These are phyloP conservation scores for Celoporthe dispersa DNA, from an alignment of 2,329 filamentous ascomycete genomes.

Conservation along the genomic window DNA sequence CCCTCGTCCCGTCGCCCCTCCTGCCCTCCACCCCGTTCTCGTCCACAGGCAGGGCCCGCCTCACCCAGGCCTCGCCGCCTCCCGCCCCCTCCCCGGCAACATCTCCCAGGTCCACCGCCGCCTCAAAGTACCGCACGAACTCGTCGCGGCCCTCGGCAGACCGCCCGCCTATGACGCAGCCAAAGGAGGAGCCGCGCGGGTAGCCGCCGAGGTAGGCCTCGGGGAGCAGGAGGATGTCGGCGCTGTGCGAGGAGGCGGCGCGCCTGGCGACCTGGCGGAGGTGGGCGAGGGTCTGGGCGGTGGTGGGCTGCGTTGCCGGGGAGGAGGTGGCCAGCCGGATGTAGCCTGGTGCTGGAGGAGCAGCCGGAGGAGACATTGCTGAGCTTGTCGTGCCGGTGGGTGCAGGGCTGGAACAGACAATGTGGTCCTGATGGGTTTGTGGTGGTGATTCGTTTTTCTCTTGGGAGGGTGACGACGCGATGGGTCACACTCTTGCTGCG, in stretches of 20 bases:
- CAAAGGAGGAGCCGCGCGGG: conserved; percentile 80
- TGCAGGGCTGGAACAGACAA: too few relatives aligned
- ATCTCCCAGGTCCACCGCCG: conserved; percentile 83
- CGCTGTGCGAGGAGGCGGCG: conserved; percentile 56
- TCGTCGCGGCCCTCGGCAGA: conserved; percentile 75
- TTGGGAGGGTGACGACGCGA: too few relatives aligned
- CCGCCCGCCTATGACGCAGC: conserved; percentile 73
- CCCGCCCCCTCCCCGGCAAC: conserved; percentile 65
- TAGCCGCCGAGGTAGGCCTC: conserved; percentile 94
- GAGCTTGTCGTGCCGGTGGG: too few relatives aligned
- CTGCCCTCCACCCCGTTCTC: conserved; percentile 41
- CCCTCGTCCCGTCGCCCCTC: conserved; percentile 67
- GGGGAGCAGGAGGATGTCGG: conserved; percentile 82
- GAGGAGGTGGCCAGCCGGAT: conserved; percentile 62
- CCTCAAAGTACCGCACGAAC: conserved; percentile 78
- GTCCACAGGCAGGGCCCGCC: conserved; percentile 55
- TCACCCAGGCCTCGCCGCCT: conserved; percentile 73
- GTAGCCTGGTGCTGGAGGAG: conserved; percentile 26
- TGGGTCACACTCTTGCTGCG: not conserved
- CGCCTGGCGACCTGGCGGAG: conserved; percentile 65
- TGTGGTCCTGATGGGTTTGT: too few relatives aligned
- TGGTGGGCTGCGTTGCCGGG: conserved; percentile 55
- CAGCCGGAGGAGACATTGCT: not conserved
- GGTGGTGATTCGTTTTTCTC: too few relatives aligned
- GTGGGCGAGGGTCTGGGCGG: conserved; percentile 64